Percentiles rank a stretch among this genome's conserved stretches.
Conservation (phyloP, 306 rosid species). For the Hippophae tibetana region DNA sequence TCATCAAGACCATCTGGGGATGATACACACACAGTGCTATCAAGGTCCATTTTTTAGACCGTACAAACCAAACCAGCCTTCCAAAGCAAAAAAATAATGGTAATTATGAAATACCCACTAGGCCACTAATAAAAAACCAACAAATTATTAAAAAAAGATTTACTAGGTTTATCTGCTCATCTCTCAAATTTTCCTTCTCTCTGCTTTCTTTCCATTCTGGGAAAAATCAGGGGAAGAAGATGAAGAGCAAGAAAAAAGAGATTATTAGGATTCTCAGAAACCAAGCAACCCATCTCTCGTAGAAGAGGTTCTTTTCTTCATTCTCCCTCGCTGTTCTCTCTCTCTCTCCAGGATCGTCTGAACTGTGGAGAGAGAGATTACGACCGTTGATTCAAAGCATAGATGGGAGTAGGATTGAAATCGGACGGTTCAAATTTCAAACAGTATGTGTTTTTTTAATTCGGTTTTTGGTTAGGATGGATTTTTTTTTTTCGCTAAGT, state of each 20-base stretch:
- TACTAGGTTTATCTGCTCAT: constrained; percentile 9
- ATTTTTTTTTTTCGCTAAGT: background rate
- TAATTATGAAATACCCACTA: background rate
- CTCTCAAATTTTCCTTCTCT: constrained; percentile 10
- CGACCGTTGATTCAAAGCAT: constrained; percentile 36
- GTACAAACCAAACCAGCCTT: constrained; percentile 14
- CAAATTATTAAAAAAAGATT: constrained; percentile 4
- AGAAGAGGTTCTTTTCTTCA: constrained; percentile 53
- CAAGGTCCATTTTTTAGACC: constrained; percentile 49
- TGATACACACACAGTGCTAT: constrained; percentile 82
- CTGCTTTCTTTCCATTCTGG: background rate
- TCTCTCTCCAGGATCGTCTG: constrained; percentile 12
- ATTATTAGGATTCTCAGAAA: constrained; percentile 29
- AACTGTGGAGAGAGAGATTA: constrained; percentile 23
- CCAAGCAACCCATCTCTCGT: constrained; percentile 32
- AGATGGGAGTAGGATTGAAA: constrained; percentile 19
- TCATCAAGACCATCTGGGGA: constrained; percentile 73
- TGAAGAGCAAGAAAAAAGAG: constrained; percentile 20
- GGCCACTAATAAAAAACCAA: background rate
- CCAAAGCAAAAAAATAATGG: background rate
- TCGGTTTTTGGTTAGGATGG: constrained; percentile 2
- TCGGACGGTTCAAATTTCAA: constrained; percentile 33
- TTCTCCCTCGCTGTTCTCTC: constrained; percentile 4
- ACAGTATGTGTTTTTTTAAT: constrained; percentile 1
- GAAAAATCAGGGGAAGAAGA: constrained; percentile 6